Conservation (phyloP, 2,329 filamentous ascomycete genomes). For the Calycina herbarum region DNA sequence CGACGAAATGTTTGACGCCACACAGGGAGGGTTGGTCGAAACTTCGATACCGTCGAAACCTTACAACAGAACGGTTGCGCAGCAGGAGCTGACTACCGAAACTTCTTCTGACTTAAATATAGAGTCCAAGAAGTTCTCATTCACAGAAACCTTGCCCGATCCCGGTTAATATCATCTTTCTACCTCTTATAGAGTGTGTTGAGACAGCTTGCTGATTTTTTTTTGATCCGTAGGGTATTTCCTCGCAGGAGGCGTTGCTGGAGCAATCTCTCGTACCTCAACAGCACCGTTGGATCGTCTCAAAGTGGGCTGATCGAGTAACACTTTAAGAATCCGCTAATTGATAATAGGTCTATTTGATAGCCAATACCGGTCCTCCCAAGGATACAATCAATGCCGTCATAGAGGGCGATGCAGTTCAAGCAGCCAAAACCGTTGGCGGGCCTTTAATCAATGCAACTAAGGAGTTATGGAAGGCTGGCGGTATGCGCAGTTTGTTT, state of each 20-base stretch:
- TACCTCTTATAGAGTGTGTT: conserved; percentile 1
- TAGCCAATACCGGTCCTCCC: conserved; percentile 76
- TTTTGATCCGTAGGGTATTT: conserved; percentile 71
- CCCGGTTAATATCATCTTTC: conserved; percentile 46
- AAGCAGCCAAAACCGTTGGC: conserved; percentile 64
- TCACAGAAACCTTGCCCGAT: conserved; percentile 60
- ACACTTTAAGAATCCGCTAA: conserved; percentile 3
- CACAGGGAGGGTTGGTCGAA: conserved; percentile 22
- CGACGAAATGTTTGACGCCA: conserved; percentile 21
- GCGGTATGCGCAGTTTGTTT: conserved; percentile 86
- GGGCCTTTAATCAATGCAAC: conserved; percentile 72
- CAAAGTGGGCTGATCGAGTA: conserved; percentile 49
- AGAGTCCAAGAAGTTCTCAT: conserved; percentile 29
- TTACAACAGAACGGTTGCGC: not conserved
- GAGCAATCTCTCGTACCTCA: conserved; percentile 90
- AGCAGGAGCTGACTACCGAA: conserved; percentile 19
- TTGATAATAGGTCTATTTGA: conserved; percentile 69
- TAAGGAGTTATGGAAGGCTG: conserved; percentile 78
- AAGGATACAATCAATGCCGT: conserved; percentile 61
- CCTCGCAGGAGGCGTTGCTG: conserved; percentile 89
- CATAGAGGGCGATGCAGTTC: conserved; percentile 67
- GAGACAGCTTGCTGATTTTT: conserved; percentile 7
- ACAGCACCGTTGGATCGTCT: conserved; percentile 95
- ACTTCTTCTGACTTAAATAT: conserved; percentile 22
- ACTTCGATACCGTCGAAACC: not conserved